Evolutionary conservation across 2,329 filamentous ascomycete genomes (phyloP).

Genomic region (Pyrenophora seminiperda): DNA sequence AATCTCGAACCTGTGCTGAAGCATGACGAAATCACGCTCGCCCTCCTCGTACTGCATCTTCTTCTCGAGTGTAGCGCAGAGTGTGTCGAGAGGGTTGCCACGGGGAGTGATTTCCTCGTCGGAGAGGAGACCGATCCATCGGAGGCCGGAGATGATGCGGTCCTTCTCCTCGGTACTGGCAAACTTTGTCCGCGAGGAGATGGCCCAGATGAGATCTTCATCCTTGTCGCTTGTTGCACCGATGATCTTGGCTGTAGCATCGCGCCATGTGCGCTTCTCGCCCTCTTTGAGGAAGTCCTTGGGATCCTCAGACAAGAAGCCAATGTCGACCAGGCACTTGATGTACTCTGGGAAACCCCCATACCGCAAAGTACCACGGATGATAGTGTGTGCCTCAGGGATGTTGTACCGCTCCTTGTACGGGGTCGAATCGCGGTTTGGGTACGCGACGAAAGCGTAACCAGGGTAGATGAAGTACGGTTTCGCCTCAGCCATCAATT

Average conservation of each 20-base stretch:
- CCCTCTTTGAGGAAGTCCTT: constrained; percentile 65
- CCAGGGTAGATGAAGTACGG: constrained; percentile 90
- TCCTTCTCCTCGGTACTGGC: constrained; percentile 68
- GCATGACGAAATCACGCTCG: constrained; percentile 81
- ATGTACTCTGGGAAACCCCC: constrained; percentile 90
- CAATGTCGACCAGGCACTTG: constrained; percentile 83
- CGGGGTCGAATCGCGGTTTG: constrained; percentile 85
- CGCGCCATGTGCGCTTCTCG: constrained; percentile 75
- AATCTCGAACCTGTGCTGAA: constrained; percentile 83
- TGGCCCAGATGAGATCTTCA: constrained; percentile 72
- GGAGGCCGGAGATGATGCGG: constrained; percentile 71
- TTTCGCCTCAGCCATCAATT: constrained; percentile 86
- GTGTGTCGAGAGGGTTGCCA: constrained; percentile 85
- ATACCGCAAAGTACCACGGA: constrained; percentile 85
- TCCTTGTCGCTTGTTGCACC: constrained; percentile 69
- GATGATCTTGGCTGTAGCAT: constrained; percentile 79
- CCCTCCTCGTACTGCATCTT: constrained; percentile 87
- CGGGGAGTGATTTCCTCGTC: constrained; percentile 70
- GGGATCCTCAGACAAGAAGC: constrained; percentile 78
- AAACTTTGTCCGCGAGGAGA: constrained; percentile 78
- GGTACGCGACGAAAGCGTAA: constrained; percentile 88
- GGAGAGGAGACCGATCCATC: constrained; percentile 75
- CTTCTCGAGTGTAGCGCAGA: constrained; percentile 84
- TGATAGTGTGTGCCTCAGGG: constrained; percentile 85
- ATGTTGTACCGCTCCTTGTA: constrained; percentile 92